Evolutionary conservation across 129 eudicot species (phyloP).

Genomic region (Tanacetum coccineum): DNA sequence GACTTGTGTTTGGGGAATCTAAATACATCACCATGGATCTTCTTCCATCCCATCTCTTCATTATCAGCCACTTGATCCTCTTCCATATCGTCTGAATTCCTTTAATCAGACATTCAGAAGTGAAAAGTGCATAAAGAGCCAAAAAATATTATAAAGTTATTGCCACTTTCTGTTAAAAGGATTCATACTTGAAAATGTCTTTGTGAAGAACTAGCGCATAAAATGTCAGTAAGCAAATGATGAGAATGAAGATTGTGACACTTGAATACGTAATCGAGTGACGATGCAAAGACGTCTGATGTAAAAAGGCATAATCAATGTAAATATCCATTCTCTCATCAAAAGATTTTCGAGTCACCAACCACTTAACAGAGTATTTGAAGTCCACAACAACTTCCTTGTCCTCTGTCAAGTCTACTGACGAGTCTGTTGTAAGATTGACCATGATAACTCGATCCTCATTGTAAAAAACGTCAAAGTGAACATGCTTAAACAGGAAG

Average conservation of each 20-base stretch:
- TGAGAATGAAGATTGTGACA: constrained; percentile 46
- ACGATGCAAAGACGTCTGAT: constrained; percentile 48
- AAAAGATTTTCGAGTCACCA: constrained; percentile 38
- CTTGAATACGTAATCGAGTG: constrained; percentile 46
- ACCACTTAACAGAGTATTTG: constrained; percentile 61
- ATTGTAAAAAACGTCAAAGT: constrained; percentile 49
- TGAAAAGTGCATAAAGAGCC: constrained; percentile 1
- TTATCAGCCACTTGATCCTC: constrained; percentile 36
- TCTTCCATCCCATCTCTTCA: constrained; percentile 81
- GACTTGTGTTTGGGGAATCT: constrained; percentile 67
- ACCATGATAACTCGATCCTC: constrained; percentile 56
- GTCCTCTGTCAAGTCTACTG: constrained; percentile 42
- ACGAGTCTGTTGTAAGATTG: constrained; percentile 15
- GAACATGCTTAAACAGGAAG: constrained; percentile 34
- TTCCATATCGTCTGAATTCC: constrained; percentile 64
- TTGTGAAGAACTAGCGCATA: constrained; percentile 56
- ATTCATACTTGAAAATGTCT: constrained; percentile 58
- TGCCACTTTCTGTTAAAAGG: neutral
- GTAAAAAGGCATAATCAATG: constrained; percentile 28
- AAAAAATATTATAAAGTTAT: neutral
- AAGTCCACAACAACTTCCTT: constrained; percentile 50
- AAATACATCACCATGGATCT: constrained; percentile 76
- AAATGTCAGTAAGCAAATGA: constrained; percentile 38
- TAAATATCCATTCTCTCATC: constrained; percentile 67
- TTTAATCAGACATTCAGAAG: constrained; percentile 14